Conservation (phyloP, 2,329 filamentous ascomycete genomes). For the Aspergillus niger region DNA sequence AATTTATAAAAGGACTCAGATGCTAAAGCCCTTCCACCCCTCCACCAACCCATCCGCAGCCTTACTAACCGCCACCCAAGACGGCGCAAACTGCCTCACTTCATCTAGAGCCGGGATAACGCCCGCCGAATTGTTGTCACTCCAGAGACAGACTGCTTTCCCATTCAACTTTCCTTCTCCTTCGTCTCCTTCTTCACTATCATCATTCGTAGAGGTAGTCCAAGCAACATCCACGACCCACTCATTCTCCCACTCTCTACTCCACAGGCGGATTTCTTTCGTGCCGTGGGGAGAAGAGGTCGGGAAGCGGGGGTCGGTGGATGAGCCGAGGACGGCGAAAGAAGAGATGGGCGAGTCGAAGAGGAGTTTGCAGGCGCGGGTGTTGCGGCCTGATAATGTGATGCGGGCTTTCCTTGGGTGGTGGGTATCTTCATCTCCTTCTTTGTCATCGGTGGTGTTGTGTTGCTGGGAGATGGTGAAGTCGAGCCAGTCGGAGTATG, state of each 20-base stretch:
- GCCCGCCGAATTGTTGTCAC: constrained; percentile 72
- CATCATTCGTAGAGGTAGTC: constrained; percentile 24
- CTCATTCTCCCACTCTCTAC: constrained; percentile 71
- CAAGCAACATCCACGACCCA: constrained; percentile 78
- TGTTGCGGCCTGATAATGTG: constrained; percentile 70
- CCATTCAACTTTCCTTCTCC: constrained; percentile 56
- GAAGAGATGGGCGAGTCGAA: constrained; percentile 69
- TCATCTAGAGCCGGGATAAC: constrained; percentile 84
- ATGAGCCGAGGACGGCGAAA: constrained; percentile 65
- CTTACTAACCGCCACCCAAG: constrained; percentile 79
- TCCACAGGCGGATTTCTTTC: constrained; percentile 75
- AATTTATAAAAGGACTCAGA: constrained; percentile 25
- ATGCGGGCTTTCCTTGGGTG: constrained; percentile 55
- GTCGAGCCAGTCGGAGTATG: constrained; percentile 63
- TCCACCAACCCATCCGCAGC: constrained; percentile 76
- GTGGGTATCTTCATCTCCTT: constrained; percentile 36
- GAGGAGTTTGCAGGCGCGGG: constrained; percentile 72
- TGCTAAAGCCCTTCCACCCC: constrained; percentile 68
- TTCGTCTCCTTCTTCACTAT: constrained; percentile 27
- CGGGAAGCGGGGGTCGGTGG: constrained; percentile 66
- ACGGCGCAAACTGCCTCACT: constrained; percentile 70
- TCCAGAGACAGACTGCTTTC: constrained; percentile 78
- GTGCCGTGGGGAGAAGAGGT: constrained; percentile 64
- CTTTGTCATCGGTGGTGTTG: constrained; percentile 8
- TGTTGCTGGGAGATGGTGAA: constrained; percentile 57